phyloP scores from a whole-genome alignment of 1,284 basidiomycete genomes.

The Melampsora americana region DNA sequence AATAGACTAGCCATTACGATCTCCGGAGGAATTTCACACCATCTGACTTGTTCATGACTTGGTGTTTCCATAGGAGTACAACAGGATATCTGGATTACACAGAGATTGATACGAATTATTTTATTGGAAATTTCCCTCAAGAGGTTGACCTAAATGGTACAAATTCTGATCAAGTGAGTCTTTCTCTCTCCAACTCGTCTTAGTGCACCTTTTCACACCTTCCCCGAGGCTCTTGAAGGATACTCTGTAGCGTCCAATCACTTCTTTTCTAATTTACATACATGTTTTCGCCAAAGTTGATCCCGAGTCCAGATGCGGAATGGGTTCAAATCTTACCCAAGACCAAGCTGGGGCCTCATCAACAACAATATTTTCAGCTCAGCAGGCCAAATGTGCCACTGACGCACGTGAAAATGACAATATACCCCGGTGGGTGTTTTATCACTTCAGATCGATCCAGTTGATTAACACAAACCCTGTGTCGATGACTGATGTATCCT shows the following conservation, averaged over 20 bases:
- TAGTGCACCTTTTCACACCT: not conserved
- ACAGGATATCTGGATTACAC: too few species aligned
- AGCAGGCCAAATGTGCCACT: slow-evolving; percentile 61
- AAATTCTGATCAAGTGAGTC: slow-evolving; percentile 58
- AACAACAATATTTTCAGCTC: slow-evolving; percentile 82
- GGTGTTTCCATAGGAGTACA: too few species aligned
- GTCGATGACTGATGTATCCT: not conserved
- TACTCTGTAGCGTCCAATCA: slow-evolving; percentile 14
- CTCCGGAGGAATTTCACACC: not conserved
- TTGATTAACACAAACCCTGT: not conserved
- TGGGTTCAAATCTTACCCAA: slow-evolving; percentile 76
- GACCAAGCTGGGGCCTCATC: slow-evolving; percentile 80
- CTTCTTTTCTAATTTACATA: slow-evolving; percentile 3
- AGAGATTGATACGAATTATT: too few species aligned
- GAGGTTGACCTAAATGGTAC: slow-evolving; percentile 75
- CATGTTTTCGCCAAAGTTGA: slow-evolving; percentile 20
- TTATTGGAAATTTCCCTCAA: slow-evolving; percentile 91
- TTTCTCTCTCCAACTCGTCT: not conserved
- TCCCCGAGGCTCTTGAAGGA: not conserved
- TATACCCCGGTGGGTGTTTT: slow-evolving; percentile 65
- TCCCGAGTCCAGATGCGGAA: slow-evolving; percentile 54
- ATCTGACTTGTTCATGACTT: too few species aligned
- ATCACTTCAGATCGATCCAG: too few species aligned
- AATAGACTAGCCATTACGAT: slow-evolving; percentile 52
- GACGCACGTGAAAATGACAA: slow-evolving; percentile 82